A percentile compares a stretch with the other conserved stretches of the same genome.
phyloP scores from a whole-genome alignment of 345 rosid species.

The Melaleuca alternifolia region DNA sequence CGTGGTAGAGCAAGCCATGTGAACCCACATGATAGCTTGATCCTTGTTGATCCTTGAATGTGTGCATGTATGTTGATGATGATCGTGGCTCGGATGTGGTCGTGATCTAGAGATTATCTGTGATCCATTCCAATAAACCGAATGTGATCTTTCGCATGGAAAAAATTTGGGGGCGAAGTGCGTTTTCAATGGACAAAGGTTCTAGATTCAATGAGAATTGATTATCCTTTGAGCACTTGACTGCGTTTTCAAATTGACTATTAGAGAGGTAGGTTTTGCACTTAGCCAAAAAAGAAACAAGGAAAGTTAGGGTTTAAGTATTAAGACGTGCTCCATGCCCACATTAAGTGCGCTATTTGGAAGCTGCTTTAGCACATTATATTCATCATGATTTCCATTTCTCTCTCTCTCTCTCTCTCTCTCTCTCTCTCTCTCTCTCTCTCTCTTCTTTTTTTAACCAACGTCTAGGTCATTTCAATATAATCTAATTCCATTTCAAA shows the following conservation, averaged over 20 bases:
- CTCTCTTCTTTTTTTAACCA: not conserved
- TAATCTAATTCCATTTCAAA: rapidly evolving
- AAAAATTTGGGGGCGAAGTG: not conserved
- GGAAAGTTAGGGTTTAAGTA: not conserved
- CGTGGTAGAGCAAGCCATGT: not conserved
- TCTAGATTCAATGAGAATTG: not conserved
- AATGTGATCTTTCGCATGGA: not conserved
- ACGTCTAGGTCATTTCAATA: not conserved
- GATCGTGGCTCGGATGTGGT: not conserved
- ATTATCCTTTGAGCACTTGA: too few species aligned
- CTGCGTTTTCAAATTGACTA: too few species aligned
- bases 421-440: not conserved
- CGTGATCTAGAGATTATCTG: not conserved
- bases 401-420: rapidly evolving
- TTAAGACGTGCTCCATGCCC: not conserved
- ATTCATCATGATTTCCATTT: not conserved
- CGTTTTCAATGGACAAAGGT: not conserved
- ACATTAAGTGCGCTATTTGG: not conserved
- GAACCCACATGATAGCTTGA: not conserved
- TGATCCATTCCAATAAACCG: not conserved
- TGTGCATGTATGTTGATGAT: not conserved
- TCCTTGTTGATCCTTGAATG: not conserved
- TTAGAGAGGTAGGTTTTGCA: too few species aligned
- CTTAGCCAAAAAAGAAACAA: not conserved
- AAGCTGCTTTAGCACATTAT: not conserved